Evolutionary conservation across 306 rosid genomes (phyloP).

Genomic region (Crotalaria pallida): DNA sequence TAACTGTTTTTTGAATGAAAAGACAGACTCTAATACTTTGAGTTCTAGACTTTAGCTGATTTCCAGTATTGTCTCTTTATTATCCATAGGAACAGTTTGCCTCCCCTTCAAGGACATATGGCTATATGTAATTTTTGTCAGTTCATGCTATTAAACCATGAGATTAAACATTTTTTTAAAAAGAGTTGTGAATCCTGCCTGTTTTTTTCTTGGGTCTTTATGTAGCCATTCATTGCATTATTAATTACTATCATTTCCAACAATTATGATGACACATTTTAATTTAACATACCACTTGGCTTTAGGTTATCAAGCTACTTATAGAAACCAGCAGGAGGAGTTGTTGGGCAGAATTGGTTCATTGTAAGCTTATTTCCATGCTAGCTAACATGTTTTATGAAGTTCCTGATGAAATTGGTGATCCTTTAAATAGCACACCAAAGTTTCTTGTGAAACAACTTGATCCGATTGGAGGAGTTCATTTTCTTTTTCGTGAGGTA

Average conservation of each 20-base stretch:
- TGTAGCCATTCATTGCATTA: neutral
- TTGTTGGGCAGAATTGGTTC: constrained; percentile 97
- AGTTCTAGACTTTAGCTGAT: neutral
- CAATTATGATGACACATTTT: constrained; percentile 12
- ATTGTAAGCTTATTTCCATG: constrained; percentile 85
- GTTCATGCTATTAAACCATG: neutral
- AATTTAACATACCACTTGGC: constrained; percentile 14
- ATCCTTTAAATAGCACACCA: constrained; percentile 38
- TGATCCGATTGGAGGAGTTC: constrained; percentile 87
- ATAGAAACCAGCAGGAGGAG: constrained; percentile 66
- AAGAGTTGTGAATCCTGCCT: neutral
- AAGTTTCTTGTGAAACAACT: constrained; percentile 78
- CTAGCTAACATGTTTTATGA: constrained; percentile 90
- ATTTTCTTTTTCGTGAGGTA: constrained; percentile 65
- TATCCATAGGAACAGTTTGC: neutral
- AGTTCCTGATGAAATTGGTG: constrained; percentile 47
- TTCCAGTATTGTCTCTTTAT: neutral
- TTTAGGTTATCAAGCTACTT: constrained; percentile 77
- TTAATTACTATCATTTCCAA: neutral
- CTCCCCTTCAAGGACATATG: neutral
- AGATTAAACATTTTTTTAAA: neutral
- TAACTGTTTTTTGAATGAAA: neutral
- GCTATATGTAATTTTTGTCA: neutral
- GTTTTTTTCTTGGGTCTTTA: constrained; percentile 1
- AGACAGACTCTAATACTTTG: neutral